Evolutionary conservation across 768 basidiomycete genomes (phyloP), one percentile per base, ranked within the genome.

Genomic region (Lentinus brumalis): DNA sequence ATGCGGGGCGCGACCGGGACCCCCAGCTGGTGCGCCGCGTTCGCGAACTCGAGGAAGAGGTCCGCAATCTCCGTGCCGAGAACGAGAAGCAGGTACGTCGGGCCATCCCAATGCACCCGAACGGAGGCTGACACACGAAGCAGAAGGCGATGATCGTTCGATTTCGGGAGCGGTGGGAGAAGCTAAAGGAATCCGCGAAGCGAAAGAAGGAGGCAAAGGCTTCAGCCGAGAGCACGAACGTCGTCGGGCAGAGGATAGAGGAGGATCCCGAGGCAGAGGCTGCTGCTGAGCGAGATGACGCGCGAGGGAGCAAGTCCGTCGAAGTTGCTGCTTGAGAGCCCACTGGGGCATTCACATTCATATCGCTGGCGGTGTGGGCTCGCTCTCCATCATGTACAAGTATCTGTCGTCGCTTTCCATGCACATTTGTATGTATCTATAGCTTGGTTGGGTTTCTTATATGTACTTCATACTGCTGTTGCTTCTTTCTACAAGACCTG

Each of bases 151-250:
- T 92, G 83, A 92, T 93, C 64, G 78, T 81, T 21, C 88, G 89
- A 67, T 94, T 91, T 74, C 84, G 89, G 30, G 92, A 94, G 74
- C 82, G 91, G 42, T 94, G 92, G 92, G 90, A 91, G 71, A 93
- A 92, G 72, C 77, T 94, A 58, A 94, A 94, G 71, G 93, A 94
- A 69, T 89, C 89, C 30, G 89, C 91, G 8, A 92, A 87, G 73
- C 85, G 89, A 61, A 93, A 94, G 77, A 91, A 92, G 71, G 89
- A 91, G 68, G 87, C 86, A 53, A 83, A 82, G 66, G 79, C 76
- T 14, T 86, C 85, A 55, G 83, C 79, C 2, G 83, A 81, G 9
- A 79, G 81, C 16, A 77, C 75, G 16, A 69, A 69, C 4, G 79
- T 66, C 32, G 79, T 87, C 44, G 79, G 84, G 62, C 88, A 91